Evolutionary conservation across 768 basidiomycete species (phyloP).

Genomic region (Candolleomyces eurysporus): DNA sequence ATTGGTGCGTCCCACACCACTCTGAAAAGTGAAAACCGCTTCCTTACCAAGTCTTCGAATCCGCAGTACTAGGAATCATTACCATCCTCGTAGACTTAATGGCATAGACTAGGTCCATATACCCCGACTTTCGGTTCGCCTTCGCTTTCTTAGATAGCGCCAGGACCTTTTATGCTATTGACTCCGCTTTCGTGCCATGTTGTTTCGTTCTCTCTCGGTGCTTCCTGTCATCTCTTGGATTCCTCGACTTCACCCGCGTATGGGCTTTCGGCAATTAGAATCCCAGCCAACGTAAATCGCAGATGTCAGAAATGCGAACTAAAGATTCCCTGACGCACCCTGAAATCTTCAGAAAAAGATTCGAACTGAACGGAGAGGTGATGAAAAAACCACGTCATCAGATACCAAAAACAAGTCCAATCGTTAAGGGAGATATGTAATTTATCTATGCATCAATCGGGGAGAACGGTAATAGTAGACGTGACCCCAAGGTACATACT

Average conservation of each 20-base stretch:
- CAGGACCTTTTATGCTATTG: not conserved
- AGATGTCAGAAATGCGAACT: not conserved
- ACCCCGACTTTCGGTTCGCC: not conserved
- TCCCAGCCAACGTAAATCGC: not conserved
- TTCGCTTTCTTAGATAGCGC: not conserved
- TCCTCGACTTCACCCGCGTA: not conserved
- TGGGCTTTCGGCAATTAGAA: not conserved
- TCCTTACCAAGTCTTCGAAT: not conserved
- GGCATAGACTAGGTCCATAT: conserved; percentile 29
- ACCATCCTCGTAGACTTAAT: conserved; percentile 87
- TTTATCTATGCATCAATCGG: not conserved
- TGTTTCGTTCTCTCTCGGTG: not conserved
- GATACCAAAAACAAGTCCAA: too few relatives aligned
- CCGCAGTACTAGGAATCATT: conserved; percentile 78
- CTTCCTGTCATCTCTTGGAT: not conserved
- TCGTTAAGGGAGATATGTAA: too few relatives aligned
- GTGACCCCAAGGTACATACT: not conserved
- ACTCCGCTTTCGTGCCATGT: not conserved
- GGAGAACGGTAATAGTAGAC: not conserved
- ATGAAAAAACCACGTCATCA: too few relatives aligned
- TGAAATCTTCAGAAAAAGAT: not conserved
- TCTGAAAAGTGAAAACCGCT: not conserved
- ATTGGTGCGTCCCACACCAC: conserved; percentile 51
- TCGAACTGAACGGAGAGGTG: not conserved
- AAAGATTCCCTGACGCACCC: not conserved